phyloP scores from a whole-genome alignment of 441 rosid genomes.

The Gossypium gossypioides region DNA sequence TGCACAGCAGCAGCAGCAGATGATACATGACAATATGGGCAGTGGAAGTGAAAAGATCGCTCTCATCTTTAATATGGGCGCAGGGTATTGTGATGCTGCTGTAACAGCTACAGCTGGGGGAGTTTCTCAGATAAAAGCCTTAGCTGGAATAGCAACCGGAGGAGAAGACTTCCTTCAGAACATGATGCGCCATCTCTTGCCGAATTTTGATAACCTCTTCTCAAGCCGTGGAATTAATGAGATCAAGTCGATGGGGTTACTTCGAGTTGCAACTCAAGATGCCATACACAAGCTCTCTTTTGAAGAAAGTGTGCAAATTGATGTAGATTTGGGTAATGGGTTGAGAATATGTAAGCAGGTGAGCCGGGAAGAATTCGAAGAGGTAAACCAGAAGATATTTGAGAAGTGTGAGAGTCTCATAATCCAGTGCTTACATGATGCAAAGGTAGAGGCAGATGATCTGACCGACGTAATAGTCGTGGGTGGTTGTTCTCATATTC shows the following conservation, averaged over 20 bases:
- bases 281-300: slow-evolving; percentile 59
- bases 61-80: slow-evolving; percentile 75
- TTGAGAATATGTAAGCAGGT: slow-evolving; percentile 36
- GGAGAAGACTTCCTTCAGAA: slow-evolving; percentile 85
- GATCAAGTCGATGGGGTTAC: slow-evolving; percentile 37
- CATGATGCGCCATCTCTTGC: slow-evolving; percentile 45
- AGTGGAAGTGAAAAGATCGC: slow-evolving; percentile 72
- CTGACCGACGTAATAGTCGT: slow-evolving; percentile 62
- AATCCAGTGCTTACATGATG: slow-evolving; percentile 54
- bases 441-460: slow-evolving; percentile 46
- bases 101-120: slow-evolving; percentile 80
- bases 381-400: slow-evolving; percentile 48
- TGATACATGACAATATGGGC: slow-evolving; percentile 57
- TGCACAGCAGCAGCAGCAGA: slow-evolving; percentile 78
- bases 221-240: slow-evolving; percentile 31
- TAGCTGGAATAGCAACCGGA: slow-evolving; percentile 56
- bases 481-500: slow-evolving; percentile 73
- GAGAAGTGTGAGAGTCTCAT: slow-evolving; percentile 53
- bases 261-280: slow-evolving; percentile 66
- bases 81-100: slow-evolving; percentile 70
- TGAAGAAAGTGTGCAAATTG: slow-evolving; percentile 34
- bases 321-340: slow-evolving; percentile 59
- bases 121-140: slow-evolving; percentile 69
- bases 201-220: slow-evolving; percentile 35
- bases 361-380: slow-evolving; percentile 50